These are phyloP conservation scores for Penicillium aurantiogriseum DNA, from an alignment of 2,329 filamentous ascomycete species.

Conservation along the genomic window DNA sequence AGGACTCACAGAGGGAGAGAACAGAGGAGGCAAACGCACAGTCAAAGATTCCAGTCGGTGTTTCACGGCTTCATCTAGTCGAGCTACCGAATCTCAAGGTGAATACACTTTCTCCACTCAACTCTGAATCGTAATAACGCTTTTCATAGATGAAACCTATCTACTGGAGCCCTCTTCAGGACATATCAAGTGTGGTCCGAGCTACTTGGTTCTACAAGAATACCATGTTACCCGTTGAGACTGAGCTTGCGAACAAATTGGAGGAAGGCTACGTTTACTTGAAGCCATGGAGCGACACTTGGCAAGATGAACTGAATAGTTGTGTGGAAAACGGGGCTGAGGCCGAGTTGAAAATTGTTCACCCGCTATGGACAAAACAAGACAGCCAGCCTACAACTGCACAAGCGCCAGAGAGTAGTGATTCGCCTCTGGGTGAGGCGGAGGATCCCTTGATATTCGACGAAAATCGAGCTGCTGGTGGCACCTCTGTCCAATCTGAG, in stretches of 20 bases:
- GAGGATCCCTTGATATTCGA: conserved; percentile 23
- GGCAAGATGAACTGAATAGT: conserved; percentile 85
- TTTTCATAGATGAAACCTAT: conserved; percentile 80
- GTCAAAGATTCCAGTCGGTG: conserved; percentile 74
- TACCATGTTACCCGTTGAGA: conserved; percentile 85
- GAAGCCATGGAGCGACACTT: conserved; percentile 85
- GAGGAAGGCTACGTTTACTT: conserved; percentile 88
- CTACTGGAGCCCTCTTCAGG: conserved; percentile 94
- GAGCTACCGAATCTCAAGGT: conserved; percentile 68
- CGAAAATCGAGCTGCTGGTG: conserved; percentile 44
- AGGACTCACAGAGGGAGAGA: conserved; percentile 14
- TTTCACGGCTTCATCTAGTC: conserved; percentile 87
- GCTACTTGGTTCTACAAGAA: conserved; percentile 98
- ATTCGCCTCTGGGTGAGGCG: conserved; percentile 21
- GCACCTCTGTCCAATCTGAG: conserved; percentile 43
- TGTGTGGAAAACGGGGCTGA: conserved; percentile 85
- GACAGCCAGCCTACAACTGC: conserved; percentile 39
- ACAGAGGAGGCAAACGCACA: conserved; percentile 33
- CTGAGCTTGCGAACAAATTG: conserved; percentile 82
- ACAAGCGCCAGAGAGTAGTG: conserved; percentile 35
- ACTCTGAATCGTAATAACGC: conserved; percentile 3
- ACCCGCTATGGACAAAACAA: conserved; percentile 72
- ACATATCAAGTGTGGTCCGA: conserved; percentile 75
- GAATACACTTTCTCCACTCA: neutral
- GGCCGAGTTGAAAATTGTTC: conserved; percentile 86